Evolutionary conservation across 2,329 filamentous ascomycete species (phyloP).

Genomic region (Cladosporium sp.): DNA sequence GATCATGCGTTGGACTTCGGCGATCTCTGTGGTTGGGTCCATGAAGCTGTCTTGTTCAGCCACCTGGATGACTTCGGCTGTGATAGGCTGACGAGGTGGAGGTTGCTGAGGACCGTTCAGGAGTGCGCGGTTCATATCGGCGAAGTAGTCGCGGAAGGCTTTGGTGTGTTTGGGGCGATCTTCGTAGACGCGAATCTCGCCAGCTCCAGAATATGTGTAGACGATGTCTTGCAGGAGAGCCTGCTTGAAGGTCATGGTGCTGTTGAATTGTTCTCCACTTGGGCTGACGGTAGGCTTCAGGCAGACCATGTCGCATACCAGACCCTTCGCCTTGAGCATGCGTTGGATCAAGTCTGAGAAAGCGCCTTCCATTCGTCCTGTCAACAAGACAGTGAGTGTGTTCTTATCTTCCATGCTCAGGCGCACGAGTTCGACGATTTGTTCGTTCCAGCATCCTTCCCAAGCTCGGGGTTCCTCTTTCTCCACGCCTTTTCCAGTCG

Average conservation of each 20-base stretch:
- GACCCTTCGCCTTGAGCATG: conserved; percentile 69
- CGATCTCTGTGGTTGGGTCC: conserved; percentile 72
- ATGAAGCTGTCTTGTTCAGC: conserved; percentile 68
- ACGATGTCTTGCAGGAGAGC: conserved; percentile 73
- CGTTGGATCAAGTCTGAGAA: conserved; percentile 77
- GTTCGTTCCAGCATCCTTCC: conserved; percentile 96
- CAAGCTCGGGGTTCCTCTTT: conserved; percentile 79
- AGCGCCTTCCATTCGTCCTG: conserved; percentile 71
- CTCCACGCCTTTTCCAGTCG: conserved; percentile 77
- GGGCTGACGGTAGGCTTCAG: conserved; percentile 83
- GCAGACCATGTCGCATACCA: conserved; percentile 83
- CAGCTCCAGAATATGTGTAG: conserved; percentile 76
- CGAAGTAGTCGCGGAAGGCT: conserved; percentile 80
- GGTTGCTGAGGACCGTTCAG: conserved; percentile 34
- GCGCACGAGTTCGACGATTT: conserved; percentile 70
- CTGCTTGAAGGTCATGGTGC: conserved; percentile 91
- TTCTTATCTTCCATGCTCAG: conserved; percentile 81
- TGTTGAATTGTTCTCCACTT: conserved; percentile 68
- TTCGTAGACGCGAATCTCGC: conserved; percentile 71
- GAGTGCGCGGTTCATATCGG: conserved; percentile 64
- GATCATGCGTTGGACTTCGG: conserved; percentile 83
- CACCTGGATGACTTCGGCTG: conserved; percentile 80
- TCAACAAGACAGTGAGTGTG: conserved; percentile 78
- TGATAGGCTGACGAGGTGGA: conserved; percentile 59
- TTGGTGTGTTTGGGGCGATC: conserved; percentile 64